These are phyloP conservation scores for Avena atlantica DNA, from an alignment of 176 grass and related monocot genomes.

Conservation along the genomic window DNA sequence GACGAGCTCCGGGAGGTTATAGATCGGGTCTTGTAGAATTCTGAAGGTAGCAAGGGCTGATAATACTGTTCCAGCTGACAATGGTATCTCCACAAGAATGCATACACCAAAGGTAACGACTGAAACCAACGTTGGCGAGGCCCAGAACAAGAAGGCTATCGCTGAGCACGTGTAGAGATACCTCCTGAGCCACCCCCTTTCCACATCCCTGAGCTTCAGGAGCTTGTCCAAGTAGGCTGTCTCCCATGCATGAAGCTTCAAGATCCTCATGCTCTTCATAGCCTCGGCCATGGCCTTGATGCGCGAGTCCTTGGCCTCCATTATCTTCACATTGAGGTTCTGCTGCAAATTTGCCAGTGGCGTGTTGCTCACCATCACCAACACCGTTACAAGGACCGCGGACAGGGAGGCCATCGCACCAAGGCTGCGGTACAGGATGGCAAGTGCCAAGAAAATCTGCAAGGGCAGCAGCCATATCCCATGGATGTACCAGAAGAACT, in stretches of 20 bases:
- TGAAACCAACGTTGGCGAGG: constrained; percentile 79
- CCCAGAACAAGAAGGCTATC: constrained; percentile 86
- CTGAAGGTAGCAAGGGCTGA: constrained; percentile 87
- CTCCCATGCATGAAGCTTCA: constrained; percentile 95
- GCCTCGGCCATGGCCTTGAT: constrained; percentile 84
- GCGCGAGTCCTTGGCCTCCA: constrained; percentile 85
- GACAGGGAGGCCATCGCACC: constrained; percentile 71
- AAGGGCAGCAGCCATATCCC: constrained; percentile 86
- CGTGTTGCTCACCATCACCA: constrained; percentile 91
- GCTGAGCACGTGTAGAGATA: constrained; percentile 87
- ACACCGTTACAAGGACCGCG: constrained; percentile 55
- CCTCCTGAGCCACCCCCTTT: constrained; percentile 65
- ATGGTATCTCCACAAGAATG: constrained; percentile 65
- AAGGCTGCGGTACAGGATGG: constrained; percentile 71
- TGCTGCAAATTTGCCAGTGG: constrained; percentile 70
- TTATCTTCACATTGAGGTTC: constrained; percentile 74
- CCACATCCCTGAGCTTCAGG: constrained; percentile 67
- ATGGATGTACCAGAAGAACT: constrained; percentile 92
- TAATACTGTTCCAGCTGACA: constrained; percentile 69
- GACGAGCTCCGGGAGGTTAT: constrained; percentile 84
- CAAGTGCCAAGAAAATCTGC: constrained; percentile 73
- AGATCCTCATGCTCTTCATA: constrained; percentile 85
- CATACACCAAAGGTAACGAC: constrained; percentile 79
- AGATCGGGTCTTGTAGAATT: constrained; percentile 91
- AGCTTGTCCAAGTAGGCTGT: constrained; percentile 73